phyloP scores from a whole-genome alignment of 2,329 filamentous ascomycete genomes.

The Clarireedia hainanense region DNA sequence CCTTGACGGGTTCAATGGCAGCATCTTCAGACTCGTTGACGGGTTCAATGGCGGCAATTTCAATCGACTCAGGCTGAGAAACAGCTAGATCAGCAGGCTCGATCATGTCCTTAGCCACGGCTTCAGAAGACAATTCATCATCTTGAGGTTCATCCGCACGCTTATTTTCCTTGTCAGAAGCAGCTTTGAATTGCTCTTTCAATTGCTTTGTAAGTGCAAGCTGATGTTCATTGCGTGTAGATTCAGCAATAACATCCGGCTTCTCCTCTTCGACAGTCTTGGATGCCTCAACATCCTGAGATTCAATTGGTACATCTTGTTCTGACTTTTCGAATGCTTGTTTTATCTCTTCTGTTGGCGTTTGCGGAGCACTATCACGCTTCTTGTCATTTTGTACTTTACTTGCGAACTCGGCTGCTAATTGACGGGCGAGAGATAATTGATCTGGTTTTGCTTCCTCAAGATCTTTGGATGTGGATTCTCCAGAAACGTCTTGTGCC shows the following conservation, averaged over 20 bases:
- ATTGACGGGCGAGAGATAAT: constrained; percentile 12
- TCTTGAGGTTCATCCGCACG: constrained; percentile 17
- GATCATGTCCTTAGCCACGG: constrained; percentile 10
- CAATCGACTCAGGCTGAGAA: not conserved
- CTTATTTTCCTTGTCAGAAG: constrained; percentile 34
- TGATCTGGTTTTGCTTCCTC: constrained; percentile 9
- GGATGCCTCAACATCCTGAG: constrained; percentile 2
- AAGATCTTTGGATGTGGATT: not conserved
- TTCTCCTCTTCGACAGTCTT: not conserved
- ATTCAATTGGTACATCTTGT: not conserved
- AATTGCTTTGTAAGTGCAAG: constrained; percentile 23
- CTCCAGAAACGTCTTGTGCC: constrained; percentile 3
- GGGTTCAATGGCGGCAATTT: not conserved
- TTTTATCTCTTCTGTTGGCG: not conserved
- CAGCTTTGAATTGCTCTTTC: constrained; percentile 23
- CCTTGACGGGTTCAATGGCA: not conserved
- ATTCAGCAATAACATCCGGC: constrained; percentile 14
- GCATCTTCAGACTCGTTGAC: not conserved
- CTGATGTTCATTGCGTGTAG: constrained; percentile 22
- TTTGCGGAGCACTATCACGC: not conserved
- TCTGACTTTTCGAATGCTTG: not conserved
- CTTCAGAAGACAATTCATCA: not conserved
- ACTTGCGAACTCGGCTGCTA: constrained; percentile 21
- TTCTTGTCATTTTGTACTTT: constrained; percentile 20
- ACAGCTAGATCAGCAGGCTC: constrained; percentile 3